A percentile compares a stretch with the other conserved stretches of the same genome.
Evolutionary conservation across 441 rosid species (phyloP).

Genomic region (Croton laevigatus): DNA sequence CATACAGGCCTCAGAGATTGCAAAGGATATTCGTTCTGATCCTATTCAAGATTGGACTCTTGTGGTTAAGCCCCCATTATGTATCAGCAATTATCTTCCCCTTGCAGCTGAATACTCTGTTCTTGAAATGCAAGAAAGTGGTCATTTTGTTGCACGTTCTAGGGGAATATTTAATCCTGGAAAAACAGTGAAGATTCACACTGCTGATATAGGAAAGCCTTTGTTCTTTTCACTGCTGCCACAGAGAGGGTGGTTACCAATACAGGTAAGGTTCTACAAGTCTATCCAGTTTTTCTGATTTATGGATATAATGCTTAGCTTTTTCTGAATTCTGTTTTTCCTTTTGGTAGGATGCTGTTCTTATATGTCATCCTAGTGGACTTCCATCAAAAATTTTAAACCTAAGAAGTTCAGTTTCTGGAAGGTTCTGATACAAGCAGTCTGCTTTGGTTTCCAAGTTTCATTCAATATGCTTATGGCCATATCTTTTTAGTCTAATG

Average conservation of each 20-base stretch:
- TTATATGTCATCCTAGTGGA: conserved; percentile 76
- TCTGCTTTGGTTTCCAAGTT: conserved; percentile 6
- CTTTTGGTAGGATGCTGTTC: conserved; percentile 74
- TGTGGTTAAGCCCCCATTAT: conserved; percentile 82
- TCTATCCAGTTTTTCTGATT: conserved; percentile 15
- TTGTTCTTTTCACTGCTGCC: conserved; percentile 81
- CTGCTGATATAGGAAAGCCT: conserved; percentile 71
- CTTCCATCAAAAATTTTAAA: conserved; percentile 76
- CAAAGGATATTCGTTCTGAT: conserved; percentile 71
- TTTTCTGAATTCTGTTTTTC: conserved; percentile 12
- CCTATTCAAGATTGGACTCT: conserved; percentile 95
- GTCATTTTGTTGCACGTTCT: conserved; percentile 57
- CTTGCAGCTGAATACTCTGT: conserved; percentile 81
- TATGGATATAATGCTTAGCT: conserved; percentile 5
- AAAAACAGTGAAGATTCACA: conserved; percentile 69
- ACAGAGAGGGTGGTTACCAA: conserved; percentile 87
- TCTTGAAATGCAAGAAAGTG: conserved; percentile 66
- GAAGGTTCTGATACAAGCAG: conserved; percentile 58
- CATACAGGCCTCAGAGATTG: conserved; percentile 74
- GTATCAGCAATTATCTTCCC: conserved; percentile 83
- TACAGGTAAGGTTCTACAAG: conserved; percentile 51
- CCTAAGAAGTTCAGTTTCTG: conserved; percentile 84
- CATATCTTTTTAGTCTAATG: conserved; percentile 26
- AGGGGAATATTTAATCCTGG: conserved; percentile 75
- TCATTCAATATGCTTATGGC: not conserved